A percentile compares a stretch with the other conserved stretches of the same genome.
Evolutionary conservation across 2,329 filamentous ascomycete species (phyloP).

Genomic region (Colletotrichum paranaense): DNA sequence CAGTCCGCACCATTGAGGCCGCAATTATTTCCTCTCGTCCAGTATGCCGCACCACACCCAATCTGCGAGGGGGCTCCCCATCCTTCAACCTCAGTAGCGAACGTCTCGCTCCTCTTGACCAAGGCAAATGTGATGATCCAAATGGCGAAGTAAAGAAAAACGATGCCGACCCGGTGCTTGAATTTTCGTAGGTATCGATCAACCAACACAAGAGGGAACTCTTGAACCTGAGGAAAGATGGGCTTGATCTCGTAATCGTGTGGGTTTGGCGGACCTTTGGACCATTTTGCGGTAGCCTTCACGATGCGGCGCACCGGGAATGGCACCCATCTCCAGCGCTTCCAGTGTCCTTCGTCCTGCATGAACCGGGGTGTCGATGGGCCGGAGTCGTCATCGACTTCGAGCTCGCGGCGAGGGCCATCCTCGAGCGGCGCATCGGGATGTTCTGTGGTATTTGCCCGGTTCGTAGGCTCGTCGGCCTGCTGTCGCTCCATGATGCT

Average conservation of each 20-base stretch:
- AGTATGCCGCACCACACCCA: constrained; percentile 76
- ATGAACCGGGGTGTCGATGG: constrained; percentile 70
- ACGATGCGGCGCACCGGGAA: constrained; percentile 62
- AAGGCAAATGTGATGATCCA: constrained; percentile 79
- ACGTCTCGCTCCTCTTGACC: constrained; percentile 72
- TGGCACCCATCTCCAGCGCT: constrained; percentile 69
- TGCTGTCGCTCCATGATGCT: constrained; percentile 47
- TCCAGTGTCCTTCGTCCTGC: constrained; percentile 63
- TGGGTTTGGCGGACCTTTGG: constrained; percentile 66
- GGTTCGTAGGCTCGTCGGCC: constrained; percentile 36
- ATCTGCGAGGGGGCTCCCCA: constrained; percentile 76
- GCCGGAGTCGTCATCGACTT: constrained; percentile 52
- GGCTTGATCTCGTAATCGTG: constrained; percentile 65
- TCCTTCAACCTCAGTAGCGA: constrained; percentile 70
- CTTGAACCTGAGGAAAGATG: constrained; percentile 74
- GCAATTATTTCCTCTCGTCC: constrained; percentile 77
- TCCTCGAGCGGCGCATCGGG: constrained; percentile 55
- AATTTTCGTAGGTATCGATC: constrained; percentile 70
- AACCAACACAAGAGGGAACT: constrained; percentile 72
- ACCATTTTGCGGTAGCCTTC: constrained; percentile 60
- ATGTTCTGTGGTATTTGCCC: constrained; percentile 43
- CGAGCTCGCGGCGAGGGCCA: constrained; percentile 56
- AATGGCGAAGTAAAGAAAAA: constrained; percentile 69
- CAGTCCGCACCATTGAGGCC: constrained; percentile 81
- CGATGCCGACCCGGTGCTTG: constrained; percentile 68